These are phyloP conservation scores for Penicillium decumbens DNA, from an alignment of 2,329 filamentous ascomycete species.

Conservation along the genomic window DNA sequence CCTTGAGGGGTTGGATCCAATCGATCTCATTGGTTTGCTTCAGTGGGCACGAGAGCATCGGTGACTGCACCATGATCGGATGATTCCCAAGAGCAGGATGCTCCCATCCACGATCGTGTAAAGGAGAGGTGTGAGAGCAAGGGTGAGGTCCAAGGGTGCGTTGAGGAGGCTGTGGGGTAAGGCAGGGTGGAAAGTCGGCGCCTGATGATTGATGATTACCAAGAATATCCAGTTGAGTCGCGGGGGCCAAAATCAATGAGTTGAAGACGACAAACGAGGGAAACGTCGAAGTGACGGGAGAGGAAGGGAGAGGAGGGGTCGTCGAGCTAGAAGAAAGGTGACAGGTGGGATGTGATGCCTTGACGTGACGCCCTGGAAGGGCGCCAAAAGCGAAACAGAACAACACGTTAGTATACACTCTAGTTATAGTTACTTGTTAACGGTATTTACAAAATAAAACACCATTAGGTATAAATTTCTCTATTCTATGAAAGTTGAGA, in stretches of 20 bases:
- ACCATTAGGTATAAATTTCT: background rate
- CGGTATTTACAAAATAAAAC: background rate
- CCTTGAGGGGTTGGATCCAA: constrained; percentile 88
- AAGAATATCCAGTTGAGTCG: constrained; percentile 15
- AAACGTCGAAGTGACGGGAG: constrained; percentile 1
- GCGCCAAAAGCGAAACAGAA: constrained; percentile 4
- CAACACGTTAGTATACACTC: background rate
- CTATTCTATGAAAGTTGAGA: constrained; percentile 20
- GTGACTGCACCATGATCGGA: constrained; percentile 69
- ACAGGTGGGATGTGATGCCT: constrained; percentile 22
- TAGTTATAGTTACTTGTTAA: too few species aligned
- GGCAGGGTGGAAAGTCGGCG: constrained; percentile 17
- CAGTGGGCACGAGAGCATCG: constrained; percentile 91
- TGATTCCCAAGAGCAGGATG: constrained; percentile 32
- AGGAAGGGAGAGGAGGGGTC: constrained; percentile 1
- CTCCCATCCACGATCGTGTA: constrained; percentile 29
- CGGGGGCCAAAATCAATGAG: background rate
- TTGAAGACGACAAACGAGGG: background rate
- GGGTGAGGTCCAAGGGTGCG: constrained; percentile 11
- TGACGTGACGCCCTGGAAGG: constrained; percentile 8
- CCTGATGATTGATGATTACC: constrained; percentile 10
- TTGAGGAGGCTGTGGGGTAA: constrained; percentile 26
- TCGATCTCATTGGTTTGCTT: constrained; percentile 97
- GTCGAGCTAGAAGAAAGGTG: constrained; percentile 10
- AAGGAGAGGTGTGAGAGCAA: constrained; percentile 6